phyloP scores from a whole-genome alignment of 1,284 basidiomycete species.

The Pascua sp. region DNA sequence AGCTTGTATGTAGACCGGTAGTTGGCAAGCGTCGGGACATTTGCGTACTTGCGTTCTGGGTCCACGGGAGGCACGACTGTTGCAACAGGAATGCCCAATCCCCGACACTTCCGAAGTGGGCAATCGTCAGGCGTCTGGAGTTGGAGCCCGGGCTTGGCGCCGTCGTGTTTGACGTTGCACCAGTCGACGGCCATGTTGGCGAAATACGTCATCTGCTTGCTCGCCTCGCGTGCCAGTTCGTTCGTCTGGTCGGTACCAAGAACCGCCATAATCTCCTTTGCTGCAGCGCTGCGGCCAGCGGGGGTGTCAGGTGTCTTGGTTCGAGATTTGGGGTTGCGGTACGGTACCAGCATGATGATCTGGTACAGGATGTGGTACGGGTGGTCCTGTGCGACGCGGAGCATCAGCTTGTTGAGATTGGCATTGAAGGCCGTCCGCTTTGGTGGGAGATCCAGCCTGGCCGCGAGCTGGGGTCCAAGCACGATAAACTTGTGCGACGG shows the following conservation, averaged over 20 bases:
- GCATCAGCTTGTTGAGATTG: constrained; percentile 63
- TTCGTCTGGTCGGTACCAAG: constrained; percentile 64
- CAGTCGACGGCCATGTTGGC: constrained; percentile 75
- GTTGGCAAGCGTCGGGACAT: constrained; percentile 63
- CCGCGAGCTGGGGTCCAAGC: constrained; percentile 86
- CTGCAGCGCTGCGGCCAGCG: constrained; percentile 62
- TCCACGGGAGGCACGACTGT: constrained; percentile 73
- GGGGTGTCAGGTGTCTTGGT: background rate
- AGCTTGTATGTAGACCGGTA: constrained; percentile 63
- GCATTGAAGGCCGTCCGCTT: constrained; percentile 57
- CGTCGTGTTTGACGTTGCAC: constrained; percentile 43
- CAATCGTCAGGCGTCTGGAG: constrained; percentile 4
- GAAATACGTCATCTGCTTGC: constrained; percentile 63
- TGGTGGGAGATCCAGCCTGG: constrained; percentile 63
- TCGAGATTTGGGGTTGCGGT: background rate
- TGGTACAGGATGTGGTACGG: constrained; percentile 93
- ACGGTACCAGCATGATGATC: constrained; percentile 62
- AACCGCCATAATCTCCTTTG: constrained; percentile 67
- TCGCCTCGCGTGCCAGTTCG: constrained; percentile 53
- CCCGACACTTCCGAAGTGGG: constrained; percentile 17
- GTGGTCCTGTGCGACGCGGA: constrained; percentile 80
- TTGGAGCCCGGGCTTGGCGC: background rate
- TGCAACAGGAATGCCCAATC: constrained; percentile 70
- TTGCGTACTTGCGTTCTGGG: constrained; percentile 62
- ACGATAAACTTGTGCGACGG: constrained; percentile 87